Conservation (phyloP, 805 yeast species). For the Jamesozyma rosinii region DNA sequence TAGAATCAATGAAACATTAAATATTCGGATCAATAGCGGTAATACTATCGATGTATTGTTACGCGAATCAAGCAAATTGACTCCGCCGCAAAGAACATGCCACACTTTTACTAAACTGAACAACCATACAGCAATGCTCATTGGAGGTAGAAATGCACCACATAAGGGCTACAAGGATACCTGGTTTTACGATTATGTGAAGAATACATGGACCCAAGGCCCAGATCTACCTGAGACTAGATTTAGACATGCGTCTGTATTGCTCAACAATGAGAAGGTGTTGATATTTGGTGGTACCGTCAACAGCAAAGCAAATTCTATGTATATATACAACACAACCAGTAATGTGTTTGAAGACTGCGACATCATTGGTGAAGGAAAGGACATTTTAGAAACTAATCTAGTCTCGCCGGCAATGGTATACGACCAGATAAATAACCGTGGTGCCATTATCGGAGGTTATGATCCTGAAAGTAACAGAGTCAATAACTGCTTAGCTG, state of each 20-base stretch:
- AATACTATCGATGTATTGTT: conserved; percentile 1
- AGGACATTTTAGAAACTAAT: neutral
- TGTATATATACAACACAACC: conserved; percentile 13
- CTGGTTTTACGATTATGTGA: conserved; percentile 30
- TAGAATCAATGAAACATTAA: conserved; percentile 18
- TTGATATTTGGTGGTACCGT: conserved; percentile 46
- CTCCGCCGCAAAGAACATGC: conserved; percentile 42
- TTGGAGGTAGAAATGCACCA: conserved; percentile 68
- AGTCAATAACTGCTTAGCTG: conserved; percentile 24
- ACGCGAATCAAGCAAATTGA: conserved; percentile 3
- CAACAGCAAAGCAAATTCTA: conserved; percentile 12
- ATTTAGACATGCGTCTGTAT: conserved; percentile 42
- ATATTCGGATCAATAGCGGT: conserved; percentile 3
- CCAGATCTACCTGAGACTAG: conserved; percentile 38
- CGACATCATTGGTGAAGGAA: neutral
- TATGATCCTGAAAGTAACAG: conserved; percentile 9
- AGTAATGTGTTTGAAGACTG: conserved; percentile 12
- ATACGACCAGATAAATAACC: conserved; percentile 6
- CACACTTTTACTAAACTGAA: conserved; percentile 37
- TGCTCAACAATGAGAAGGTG: conserved; percentile 22
- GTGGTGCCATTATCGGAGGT: conserved; percentile 22
- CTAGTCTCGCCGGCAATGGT: conserved; percentile 16
- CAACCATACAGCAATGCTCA: conserved; percentile 29
- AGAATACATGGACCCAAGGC: conserved; percentile 34
- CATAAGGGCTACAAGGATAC: conserved; percentile 36